Base-by-base conservation (phyloP, 768 basidiomycete species). In the Lentinula aciculospora region DNA sequence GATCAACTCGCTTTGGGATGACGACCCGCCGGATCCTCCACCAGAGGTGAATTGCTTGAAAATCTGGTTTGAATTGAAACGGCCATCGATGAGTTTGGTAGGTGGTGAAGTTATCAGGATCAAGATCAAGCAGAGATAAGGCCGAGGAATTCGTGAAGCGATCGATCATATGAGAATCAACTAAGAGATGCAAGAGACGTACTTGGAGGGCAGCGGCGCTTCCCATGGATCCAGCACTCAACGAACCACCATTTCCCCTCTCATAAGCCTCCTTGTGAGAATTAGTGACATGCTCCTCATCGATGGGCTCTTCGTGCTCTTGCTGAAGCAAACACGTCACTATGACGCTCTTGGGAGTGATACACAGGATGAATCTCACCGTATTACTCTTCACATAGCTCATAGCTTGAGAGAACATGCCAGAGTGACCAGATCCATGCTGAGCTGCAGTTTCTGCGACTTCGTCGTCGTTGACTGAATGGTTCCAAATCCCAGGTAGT, bases 131-230 rank as follows among this genome's bases (percentile, higher is more conserved):
- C 8, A 19, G 6, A 5, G 48, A 36, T 31, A 31, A 31, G 13
- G 27, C n/a, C n/a, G 29, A 29, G 17, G 21, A 13, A n/a, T n/a
- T n/a, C n/a, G n/a, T n/a, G n/a, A n/a, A n/a, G 28, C 25, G 49
- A 17, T 28, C 13, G 25, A 12, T 46, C 8, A 42, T 5, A 48
- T 19, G 23, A 19, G 7, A 21, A 7, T 32, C 4, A 25, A n/a
- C 5, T 1, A 10, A 12, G 25, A 8, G 8, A 7, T 44, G 44
- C 25, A 15, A 10, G 13, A 34, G 19, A 60, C 70, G 57, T 58
- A 84, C 87, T 77, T 89, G 80, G 61, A 90, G 61, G 13, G 92
- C 92, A 19, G 92, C 92, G 25, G 92, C 92, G 58, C 86, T 78
- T 19, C 91, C 91, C 59, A 92, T 69, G 13, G 82, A 76, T 28